Conservation (phyloP, 495 filamentous ascomycete genomes). For the Xanthoparmelia taractica region DNA sequence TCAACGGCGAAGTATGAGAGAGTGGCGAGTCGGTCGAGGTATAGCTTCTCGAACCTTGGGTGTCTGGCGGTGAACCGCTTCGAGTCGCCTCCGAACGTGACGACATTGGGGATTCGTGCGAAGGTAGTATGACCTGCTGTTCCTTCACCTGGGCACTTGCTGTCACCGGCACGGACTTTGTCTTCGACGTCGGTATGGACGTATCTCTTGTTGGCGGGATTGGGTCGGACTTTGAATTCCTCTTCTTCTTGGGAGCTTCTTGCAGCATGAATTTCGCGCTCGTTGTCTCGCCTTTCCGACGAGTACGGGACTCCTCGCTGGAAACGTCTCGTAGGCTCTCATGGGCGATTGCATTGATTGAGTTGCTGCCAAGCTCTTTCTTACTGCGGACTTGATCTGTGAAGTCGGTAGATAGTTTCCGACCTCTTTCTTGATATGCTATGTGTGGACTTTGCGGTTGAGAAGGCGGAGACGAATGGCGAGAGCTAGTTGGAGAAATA, state of each 20-base stretch:
- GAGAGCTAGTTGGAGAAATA: constrained; percentile 25
- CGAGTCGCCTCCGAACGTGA: constrained; percentile 22
- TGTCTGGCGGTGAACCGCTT: constrained; percentile 32
- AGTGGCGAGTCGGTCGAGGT: constrained; percentile 33
- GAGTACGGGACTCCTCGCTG: constrained; percentile 10
- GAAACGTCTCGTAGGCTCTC: constrained; percentile 10
- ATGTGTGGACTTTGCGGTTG: constrained; percentile 66
- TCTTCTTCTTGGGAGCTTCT: constrained; percentile 63
- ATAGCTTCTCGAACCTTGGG: constrained; percentile 36
- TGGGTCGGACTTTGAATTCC: constrained; percentile 53
- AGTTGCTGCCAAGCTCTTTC: constrained; percentile 32
- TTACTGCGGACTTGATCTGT: constrained; percentile 37
- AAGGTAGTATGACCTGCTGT: constrained; percentile 26
- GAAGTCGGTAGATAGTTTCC: constrained; percentile 43
- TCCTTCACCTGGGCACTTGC: constrained; percentile 30
- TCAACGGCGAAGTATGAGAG: constrained; percentile 22
- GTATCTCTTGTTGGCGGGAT: constrained; percentile 29
- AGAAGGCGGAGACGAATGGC: constrained; percentile 30
- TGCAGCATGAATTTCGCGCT: constrained; percentile 63
- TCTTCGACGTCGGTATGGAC: constrained; percentile 33
- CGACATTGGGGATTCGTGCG: constrained; percentile 25
- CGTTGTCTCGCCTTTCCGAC: constrained; percentile 23
- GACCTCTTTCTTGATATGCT: constrained; percentile 79
- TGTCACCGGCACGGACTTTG: constrained; percentile 25
- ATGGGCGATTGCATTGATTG: constrained; percentile 21